Base-by-base conservation (phyloP, 495 filamentous ascomycete species). In the Tuber indicum region DNA sequence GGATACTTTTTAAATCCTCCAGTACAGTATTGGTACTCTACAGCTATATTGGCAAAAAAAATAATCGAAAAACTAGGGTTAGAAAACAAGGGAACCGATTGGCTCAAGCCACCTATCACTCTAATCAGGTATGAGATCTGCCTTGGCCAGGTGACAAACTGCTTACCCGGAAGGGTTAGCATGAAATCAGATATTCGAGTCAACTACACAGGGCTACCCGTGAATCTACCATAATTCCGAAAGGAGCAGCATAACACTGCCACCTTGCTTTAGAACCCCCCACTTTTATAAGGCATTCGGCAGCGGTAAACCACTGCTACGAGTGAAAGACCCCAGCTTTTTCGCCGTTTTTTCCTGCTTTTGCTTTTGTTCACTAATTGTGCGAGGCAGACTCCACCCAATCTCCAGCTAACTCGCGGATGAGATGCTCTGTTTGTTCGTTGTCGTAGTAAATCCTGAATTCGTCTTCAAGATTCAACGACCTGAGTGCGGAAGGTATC, bases 301-400 rank as follows among this genome's bases (percentile, higher is more conserved):
- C 14, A 0, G 8, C 0, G 0, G 12, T n/a, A 10, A 16, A 16
- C 52, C 8, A 2, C 49, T 10, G 10, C 2, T 7, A 32, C n/a
- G 14, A 66, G 26, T 36, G 12, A 8, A 36, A 3, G 12, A 66
- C 2, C 39, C 39, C 39, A 41, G 39, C 3, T 36, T 47, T 19
- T 47, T 19, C 42, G 6, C 5, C 6, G 42, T 0, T 43, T 43
- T 43, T 43, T 43, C 5, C 5, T 23, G 1, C 32, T 26, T 12
- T 62, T 26, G 12, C 26, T 32, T 58, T 17, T 36, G 58, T 17
- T 66, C 26, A 66, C 58, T 66, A 66, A 66, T 36, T 66, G 26
- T 17, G 14, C 17, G 0, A 26, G 17, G 26, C 8, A 7, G 3
- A 17, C 16, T 36, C 36, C 36, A 17, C 12, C 26, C 58, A 32